A percentile compares a stretch with the other conserved stretches of the same genome.
These are phyloP conservation scores for Porcisia deanei DNA, from an alignment of 208 protist genomes.

Conservation along the genomic window DNA sequence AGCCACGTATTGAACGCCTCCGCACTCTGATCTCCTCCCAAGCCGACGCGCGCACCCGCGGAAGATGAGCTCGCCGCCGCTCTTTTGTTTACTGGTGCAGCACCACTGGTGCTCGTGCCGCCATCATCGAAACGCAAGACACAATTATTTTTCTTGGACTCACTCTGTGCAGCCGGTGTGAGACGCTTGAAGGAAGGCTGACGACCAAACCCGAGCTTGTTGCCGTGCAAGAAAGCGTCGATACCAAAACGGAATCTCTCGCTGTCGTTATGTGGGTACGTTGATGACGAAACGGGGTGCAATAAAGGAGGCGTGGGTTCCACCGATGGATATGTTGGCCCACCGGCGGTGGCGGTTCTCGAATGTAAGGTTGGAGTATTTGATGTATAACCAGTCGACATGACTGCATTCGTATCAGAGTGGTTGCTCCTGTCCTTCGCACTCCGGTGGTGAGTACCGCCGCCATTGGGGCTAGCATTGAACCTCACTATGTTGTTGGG, in stretches of 20 bases:
- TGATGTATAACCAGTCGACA: background rate
- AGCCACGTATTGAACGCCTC: conserved; percentile 32
- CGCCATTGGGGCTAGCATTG: background rate
- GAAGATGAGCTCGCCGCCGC: background rate
- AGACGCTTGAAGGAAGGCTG: conserved; percentile 60
- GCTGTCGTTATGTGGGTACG: background rate
- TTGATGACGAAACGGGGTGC: background rate
- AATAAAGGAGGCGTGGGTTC: background rate
- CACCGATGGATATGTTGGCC: background rate
- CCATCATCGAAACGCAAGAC: conserved; percentile 4
- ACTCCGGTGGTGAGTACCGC: background rate
- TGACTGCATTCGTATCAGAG: background rate
- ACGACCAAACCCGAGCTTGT: conserved; percentile 59
- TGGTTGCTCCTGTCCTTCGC: conserved; percentile 1
- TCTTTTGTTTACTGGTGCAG: background rate
- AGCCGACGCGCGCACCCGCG: background rate
- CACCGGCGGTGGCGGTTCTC: background rate
- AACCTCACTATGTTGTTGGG: background rate
- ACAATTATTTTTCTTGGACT: conserved; percentile 12
- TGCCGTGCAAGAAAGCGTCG: conserved; percentile 66
- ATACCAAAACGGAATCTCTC: conserved; percentile 64
- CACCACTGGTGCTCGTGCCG: background rate
- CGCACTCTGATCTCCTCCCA: conserved; percentile 12
- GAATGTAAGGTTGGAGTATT: background rate
- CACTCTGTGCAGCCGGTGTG: conserved; percentile 2